Evolutionary conservation across 163 green algal genomes (phyloP).

Genomic region (Scenedesmus sp.): DNA sequence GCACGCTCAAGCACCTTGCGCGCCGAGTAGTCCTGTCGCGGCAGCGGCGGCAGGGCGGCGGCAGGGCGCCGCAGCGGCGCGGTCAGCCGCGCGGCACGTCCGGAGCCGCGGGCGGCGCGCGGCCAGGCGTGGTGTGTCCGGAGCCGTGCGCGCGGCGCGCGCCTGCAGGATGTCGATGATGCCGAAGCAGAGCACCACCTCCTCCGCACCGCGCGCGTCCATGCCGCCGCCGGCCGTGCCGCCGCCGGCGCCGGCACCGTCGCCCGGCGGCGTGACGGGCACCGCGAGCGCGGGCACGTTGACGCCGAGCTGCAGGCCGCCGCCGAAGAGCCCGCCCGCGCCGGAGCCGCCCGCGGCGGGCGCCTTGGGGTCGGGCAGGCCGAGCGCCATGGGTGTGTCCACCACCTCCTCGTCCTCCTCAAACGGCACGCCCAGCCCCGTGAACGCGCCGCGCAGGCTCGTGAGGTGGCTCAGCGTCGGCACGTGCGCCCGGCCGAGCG

Average conservation of each 20-base stretch:
- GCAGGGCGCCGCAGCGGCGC: not conserved
- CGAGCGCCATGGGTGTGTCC: slow-evolving; percentile 39
- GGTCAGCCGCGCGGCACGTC: slow-evolving; percentile 19
- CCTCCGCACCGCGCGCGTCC: slow-evolving; percentile 43
- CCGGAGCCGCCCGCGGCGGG: slow-evolving; percentile 3
- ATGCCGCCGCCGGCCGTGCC: not conserved
- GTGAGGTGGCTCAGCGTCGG: slow-evolving; percentile 24
- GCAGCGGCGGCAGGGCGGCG: no score
- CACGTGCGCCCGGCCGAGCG: not conserved
- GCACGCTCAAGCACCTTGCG: slow-evolving; percentile 83
- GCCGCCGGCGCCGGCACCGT: not conserved
- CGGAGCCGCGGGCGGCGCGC: no score
- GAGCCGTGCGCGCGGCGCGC: slow-evolving; percentile 11
- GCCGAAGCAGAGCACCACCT: slow-evolving; percentile 83
- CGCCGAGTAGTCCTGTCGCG: slow-evolving; percentile 82
- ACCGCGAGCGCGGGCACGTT: slow-evolving; percentile 66
- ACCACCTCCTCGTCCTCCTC: slow-evolving; percentile 36
- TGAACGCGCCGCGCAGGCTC: slow-evolving; percentile 41
- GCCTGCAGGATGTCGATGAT: slow-evolving; percentile 90
- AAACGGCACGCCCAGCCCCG: slow-evolving; percentile 31
- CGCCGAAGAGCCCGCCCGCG: not conserved
- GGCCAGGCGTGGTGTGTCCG: no score
- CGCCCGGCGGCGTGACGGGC: not conserved
- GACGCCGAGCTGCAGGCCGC: slow-evolving; percentile 54
- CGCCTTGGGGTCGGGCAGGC: slow-evolving; percentile 20